These are phyloP conservation scores for Podaxis sp. DNA, from an alignment of 768 basidiomycete genomes.

Conservation along the genomic window DNA sequence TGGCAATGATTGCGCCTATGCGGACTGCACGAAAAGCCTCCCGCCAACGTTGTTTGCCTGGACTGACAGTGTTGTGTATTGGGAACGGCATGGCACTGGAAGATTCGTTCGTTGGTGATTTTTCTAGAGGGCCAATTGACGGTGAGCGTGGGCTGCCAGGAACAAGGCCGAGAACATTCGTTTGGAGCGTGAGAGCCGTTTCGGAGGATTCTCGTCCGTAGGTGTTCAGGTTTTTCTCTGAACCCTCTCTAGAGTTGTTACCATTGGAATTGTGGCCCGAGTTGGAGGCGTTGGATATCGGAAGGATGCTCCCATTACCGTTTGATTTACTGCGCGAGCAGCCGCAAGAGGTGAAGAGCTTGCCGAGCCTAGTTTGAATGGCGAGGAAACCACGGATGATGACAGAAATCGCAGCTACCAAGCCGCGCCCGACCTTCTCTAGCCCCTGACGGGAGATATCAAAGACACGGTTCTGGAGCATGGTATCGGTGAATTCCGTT, in stretches of 20 bases:
- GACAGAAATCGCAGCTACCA: not conserved
- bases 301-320: not conserved
- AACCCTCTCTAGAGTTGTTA: slow-evolving; percentile 16
- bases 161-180: slow-evolving; percentile 8
- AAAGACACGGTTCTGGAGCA: slow-evolving; percentile 12
- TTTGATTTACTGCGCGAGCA: not conserved
- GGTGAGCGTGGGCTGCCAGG: slow-evolving; percentile 19
- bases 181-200: slow-evolving; percentile 6
- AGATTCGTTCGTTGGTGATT: slow-evolving; percentile 16
- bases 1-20: slow-evolving; percentile 27
- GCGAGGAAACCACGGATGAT: not conserved
- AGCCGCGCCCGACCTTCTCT: slow-evolving; percentile 4
- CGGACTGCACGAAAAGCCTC: slow-evolving; percentile 43
- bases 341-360: not conserved
- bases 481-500: slow-evolving; percentile 38
- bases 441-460: slow-evolving; percentile 10
- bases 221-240: slow-evolving; percentile 8
- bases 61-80: slow-evolving; percentile 21
- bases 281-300: slow-evolving; percentile 4
- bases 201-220: slow-evolving; percentile 24
- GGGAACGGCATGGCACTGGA: slow-evolving; percentile 4
- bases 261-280: not conserved
- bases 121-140: slow-evolving; percentile 21
- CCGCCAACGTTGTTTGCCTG: slow-evolving; percentile 43
- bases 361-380: not conserved